phyloP scores from a whole-genome alignment of 768 basidiomycete genomes.

The Boletus huronensis region DNA sequence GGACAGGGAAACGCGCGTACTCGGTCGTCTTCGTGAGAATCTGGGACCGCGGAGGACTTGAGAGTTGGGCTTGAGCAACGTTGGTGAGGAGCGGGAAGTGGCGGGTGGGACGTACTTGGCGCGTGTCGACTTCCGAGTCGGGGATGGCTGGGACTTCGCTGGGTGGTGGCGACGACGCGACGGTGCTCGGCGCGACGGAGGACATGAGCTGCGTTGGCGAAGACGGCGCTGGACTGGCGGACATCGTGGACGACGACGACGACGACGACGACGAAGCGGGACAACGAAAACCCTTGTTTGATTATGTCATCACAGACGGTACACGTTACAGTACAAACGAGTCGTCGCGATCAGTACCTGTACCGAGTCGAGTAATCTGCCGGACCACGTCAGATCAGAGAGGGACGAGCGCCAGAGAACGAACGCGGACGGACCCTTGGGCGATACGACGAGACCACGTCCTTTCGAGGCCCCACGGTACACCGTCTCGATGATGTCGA shows the following conservation, averaged over 20 bases:
- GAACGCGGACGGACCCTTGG: conserved; percentile 62
- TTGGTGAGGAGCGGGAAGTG: background rate
- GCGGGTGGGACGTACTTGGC: conserved; percentile 25
- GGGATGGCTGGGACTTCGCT: conserved; percentile 5
- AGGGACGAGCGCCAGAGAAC: background rate
- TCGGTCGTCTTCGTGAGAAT: conserved; percentile 17
- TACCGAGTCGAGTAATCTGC: conserved; percentile 81
- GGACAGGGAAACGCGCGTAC: conserved; percentile 4
- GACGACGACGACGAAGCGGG: no score
- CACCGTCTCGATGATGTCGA: conserved; percentile 97
- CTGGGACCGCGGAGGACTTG: conserved; percentile 17
- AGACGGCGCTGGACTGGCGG: conserved; percentile 14
- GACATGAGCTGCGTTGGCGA: conserved; percentile 18
- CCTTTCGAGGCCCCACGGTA: conserved; percentile 98
- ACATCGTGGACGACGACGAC: conserved; percentile 14
- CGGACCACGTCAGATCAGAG: background rate
- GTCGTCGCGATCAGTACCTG: no score
- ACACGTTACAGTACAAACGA: no score
- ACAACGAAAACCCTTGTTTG: background rate
- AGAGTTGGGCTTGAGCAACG: no score
- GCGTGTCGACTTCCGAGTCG: background rate
- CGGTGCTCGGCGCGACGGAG: conserved; percentile 23
- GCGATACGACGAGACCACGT: conserved; percentile 94
- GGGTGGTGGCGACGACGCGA: conserved; percentile 27
- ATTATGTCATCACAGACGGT: conserved; percentile 30